Evolutionary conservation across 2,329 filamentous ascomycete species (phyloP).

Genomic region (Colletotrichum navitas): DNA sequence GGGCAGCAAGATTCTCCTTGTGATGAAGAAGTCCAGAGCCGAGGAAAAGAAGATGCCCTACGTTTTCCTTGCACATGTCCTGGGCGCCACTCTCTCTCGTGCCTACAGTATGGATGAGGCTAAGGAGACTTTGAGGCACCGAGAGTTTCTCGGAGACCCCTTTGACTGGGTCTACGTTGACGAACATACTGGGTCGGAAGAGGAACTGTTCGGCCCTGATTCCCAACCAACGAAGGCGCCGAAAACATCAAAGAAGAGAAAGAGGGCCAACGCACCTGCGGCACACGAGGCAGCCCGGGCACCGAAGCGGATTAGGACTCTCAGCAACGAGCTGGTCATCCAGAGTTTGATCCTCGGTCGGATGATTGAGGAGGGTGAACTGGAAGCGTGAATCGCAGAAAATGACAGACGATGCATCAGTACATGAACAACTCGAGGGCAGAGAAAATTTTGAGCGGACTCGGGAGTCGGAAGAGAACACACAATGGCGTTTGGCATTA

Average conservation of each 20-base stretch:
- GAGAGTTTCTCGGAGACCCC: constrained; percentile 58
- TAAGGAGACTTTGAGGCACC: constrained; percentile 66
- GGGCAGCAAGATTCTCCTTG: constrained; percentile 76
- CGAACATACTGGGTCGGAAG: constrained; percentile 68
- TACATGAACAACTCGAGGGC: too few species aligned
- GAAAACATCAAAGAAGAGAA: constrained; percentile 58
- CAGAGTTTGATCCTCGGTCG: constrained; percentile 92
- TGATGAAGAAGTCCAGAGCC: constrained; percentile 74
- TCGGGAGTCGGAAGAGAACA: neutral
- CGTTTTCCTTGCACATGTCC: constrained; percentile 81
- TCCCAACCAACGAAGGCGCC: constrained; percentile 47
- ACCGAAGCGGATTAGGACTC: constrained; percentile 71
- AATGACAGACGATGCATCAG: neutral
- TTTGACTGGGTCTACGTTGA: constrained; percentile 89
- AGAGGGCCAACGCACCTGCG: constrained; percentile 45
- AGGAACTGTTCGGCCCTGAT: constrained; percentile 58
- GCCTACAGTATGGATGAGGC: constrained; percentile 77
- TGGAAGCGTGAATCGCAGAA: constrained; percentile 42
- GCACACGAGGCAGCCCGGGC: constrained; percentile 48
- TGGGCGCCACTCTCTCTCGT: constrained; percentile 79
- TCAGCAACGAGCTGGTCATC: constrained; percentile 88
- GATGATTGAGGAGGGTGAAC: constrained; percentile 74
- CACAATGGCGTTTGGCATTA: constrained; percentile 8
- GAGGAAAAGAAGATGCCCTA: constrained; percentile 77
- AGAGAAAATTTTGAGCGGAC: neutral